phyloP scores from a whole-genome alignment of 805 yeast species.

The Peterozyma toletana region DNA sequence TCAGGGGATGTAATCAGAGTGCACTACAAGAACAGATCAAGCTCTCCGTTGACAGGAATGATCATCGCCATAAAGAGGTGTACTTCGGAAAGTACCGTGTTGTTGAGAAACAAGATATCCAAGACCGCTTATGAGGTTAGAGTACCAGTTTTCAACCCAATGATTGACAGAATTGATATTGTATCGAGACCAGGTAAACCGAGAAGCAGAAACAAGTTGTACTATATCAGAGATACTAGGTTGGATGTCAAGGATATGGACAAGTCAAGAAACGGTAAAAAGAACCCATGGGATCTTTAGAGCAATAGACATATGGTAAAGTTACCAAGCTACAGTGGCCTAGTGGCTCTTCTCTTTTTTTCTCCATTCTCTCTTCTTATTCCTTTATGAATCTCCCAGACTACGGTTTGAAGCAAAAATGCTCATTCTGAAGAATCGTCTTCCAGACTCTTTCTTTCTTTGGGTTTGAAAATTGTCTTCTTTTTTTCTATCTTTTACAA shows the following conservation, averaged over 20 bases:
- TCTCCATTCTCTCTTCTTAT: too few species aligned
- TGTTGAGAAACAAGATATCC: conserved; percentile 74
- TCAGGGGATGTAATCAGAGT: conserved; percentile 82
- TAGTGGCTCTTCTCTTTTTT: too few species aligned
- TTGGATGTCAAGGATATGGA: conserved; percentile 60
- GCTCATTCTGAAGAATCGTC: too few species aligned
- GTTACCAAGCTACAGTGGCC: too few species aligned
- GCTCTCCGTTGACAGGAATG: conserved; percentile 70
- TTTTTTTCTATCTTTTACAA: too few species aligned
- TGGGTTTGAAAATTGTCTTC: too few species aligned
- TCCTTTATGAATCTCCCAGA: too few species aligned
- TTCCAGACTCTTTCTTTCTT: too few species aligned
- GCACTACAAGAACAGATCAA: conserved; percentile 48
- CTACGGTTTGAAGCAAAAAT: too few species aligned
- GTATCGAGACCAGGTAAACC: conserved; percentile 67
- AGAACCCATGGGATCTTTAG: too few species aligned
- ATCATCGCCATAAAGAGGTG: conserved; percentile 70
- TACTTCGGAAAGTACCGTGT: conserved; percentile 65
- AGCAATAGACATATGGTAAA: too few species aligned
- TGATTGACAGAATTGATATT: conserved; percentile 68
- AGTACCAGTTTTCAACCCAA: conserved; percentile 76
- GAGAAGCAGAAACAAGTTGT: conserved; percentile 78
- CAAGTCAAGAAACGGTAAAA: neutral
- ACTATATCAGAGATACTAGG: conserved; percentile 77
- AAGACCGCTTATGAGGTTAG: conserved; percentile 83